A percentile compares a stretch with the other conserved stretches of the same genome.
phyloP scores from a whole-genome alignment of 108 stramenopile genomes.

The Nitzschia palea region DNA sequence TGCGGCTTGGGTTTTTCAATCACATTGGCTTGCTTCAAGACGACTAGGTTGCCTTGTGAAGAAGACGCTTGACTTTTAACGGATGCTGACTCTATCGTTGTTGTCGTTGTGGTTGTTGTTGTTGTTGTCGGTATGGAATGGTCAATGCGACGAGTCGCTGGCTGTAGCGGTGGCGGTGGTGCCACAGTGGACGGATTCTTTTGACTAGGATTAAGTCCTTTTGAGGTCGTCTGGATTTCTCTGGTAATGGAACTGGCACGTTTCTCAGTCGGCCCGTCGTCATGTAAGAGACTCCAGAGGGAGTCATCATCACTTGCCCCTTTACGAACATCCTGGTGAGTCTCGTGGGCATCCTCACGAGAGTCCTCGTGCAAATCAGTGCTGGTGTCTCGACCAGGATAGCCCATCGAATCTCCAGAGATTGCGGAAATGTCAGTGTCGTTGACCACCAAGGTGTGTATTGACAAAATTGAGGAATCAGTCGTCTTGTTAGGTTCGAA shows the following conservation, averaged over 20 bases:
- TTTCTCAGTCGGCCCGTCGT: too few relatives aligned
- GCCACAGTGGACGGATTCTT: too few relatives aligned
- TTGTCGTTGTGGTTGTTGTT: too few relatives aligned
- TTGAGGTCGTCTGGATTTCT: too few relatives aligned
- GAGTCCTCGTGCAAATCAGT: background rate
- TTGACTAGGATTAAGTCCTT: too few relatives aligned
- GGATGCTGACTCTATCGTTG: background rate
- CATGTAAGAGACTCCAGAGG: background rate
- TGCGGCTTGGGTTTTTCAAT: slow-evolving; percentile 6
- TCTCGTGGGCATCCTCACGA: too few relatives aligned
- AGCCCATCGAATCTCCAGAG: slow-evolving; percentile 6
- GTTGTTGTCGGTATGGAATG: too few relatives aligned
- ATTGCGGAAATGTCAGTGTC: slow-evolving; percentile 1
- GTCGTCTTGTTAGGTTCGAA: background rate
- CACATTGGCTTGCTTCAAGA: background rate
- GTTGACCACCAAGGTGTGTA: background rate
- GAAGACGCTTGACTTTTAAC: background rate
- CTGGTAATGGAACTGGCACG: too few relatives aligned
- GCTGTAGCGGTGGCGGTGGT: too few relatives aligned
- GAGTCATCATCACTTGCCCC: background rate
- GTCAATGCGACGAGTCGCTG: too few relatives aligned
- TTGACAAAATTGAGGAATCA: background rate
- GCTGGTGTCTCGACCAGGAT: background rate
- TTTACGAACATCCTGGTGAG: background rate
- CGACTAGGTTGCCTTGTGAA: background rate